Percentiles rank a stretch among this genome's conserved stretches.
Evolutionary conservation across 31 red algal species (phyloP).

Genomic region (Asparagopsis taxiformis): DNA sequence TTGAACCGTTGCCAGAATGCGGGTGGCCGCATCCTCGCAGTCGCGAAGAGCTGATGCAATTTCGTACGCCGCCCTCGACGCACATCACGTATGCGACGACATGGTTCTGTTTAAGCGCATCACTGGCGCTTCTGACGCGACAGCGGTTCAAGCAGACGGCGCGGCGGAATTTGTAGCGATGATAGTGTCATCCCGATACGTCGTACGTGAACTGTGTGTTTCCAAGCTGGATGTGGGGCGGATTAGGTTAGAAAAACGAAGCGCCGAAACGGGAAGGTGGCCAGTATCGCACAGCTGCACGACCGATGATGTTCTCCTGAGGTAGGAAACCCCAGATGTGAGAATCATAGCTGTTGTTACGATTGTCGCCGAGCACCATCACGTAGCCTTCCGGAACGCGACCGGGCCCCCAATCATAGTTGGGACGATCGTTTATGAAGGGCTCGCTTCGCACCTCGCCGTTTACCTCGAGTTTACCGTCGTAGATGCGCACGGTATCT

Average conservation of each 20-base stretch:
- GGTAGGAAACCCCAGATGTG: slow-evolving; percentile 95
- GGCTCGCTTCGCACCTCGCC: slow-evolving; percentile 52
- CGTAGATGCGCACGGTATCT: slow-evolving; percentile 64
- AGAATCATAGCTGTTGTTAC: slow-evolving; percentile 96
- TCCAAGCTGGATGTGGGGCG: not conserved
- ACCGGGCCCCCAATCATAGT: slow-evolving; percentile 91
- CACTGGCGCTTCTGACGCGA: slow-evolving; percentile 43
- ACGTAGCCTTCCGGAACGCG: slow-evolving; percentile 72
- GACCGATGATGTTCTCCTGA: slow-evolving; percentile 84
- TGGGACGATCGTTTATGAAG: slow-evolving; percentile 72
- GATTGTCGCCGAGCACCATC: slow-evolving; percentile 95
- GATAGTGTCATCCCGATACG: not conserved
- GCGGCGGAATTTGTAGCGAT: not conserved
- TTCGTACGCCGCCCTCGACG: slow-evolving; percentile 52
- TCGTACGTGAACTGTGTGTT: no score
- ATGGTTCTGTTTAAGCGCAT: slow-evolving; percentile 59
- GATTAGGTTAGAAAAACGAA: slow-evolving; percentile 24
- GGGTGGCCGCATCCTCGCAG: slow-evolving; percentile 43
- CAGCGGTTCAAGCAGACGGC: slow-evolving; percentile 17
- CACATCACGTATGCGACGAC: slow-evolving; percentile 57
- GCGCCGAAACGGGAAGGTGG: slow-evolving; percentile 57
- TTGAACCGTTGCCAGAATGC: slow-evolving; percentile 21
- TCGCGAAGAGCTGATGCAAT: slow-evolving; percentile 9
- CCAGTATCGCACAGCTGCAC: slow-evolving; percentile 87
- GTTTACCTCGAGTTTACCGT: slow-evolving; percentile 74